Percentiles rank a stretch among this genome's conserved stretches.
Conservation (phyloP, 495 filamentous ascomycete species). For the Neurospora sublineolata region DNA sequence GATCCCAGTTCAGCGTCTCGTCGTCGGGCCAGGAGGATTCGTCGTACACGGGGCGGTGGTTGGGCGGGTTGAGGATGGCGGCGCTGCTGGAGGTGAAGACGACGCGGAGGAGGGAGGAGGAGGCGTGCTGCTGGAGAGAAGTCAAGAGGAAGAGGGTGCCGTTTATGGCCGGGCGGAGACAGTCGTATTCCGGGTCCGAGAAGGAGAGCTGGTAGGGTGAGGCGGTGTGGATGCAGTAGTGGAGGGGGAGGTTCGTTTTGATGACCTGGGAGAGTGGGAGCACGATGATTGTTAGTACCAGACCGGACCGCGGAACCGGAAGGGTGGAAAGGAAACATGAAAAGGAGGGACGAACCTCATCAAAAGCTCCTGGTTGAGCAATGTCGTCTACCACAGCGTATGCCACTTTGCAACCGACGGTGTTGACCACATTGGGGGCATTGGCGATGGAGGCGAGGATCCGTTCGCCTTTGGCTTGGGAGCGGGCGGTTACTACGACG, state of each 20-base stretch:
- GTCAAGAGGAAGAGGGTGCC: slow-evolving; percentile 32
- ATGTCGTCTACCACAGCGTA: slow-evolving; percentile 29
- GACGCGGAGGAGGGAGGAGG: slow-evolving; percentile 26
- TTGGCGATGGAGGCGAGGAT: slow-evolving; percentile 21
- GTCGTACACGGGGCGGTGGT: slow-evolving; percentile 28
- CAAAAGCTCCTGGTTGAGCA: slow-evolving; percentile 22
- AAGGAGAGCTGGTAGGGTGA: slow-evolving; percentile 30
- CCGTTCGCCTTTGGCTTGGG: slow-evolving; percentile 25
- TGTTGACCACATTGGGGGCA: not conserved
- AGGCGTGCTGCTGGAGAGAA: slow-evolving; percentile 20
- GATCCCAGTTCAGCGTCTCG: slow-evolving; percentile 19
- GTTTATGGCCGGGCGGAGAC: slow-evolving; percentile 32
- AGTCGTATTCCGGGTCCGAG: slow-evolving; percentile 26
- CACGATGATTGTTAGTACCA: not conserved
- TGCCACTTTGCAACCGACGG: slow-evolving; percentile 7
- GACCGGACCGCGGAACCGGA: not conserved
- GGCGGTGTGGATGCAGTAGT: slow-evolving; percentile 35
- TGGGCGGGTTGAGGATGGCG: slow-evolving; percentile 24
- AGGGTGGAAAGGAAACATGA: not conserved
- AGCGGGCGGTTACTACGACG: slow-evolving; percentile 29
- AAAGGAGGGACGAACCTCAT: slow-evolving; percentile 12
- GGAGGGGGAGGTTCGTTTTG: slow-evolving; percentile 18
- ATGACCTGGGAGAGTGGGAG: slow-evolving; percentile 11
- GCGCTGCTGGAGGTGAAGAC: slow-evolving; percentile 37
- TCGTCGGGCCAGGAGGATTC: slow-evolving; percentile 27